These are phyloP conservation scores for Byssothecium circinans DNA, from an alignment of 2,329 filamentous ascomycete species.

Conservation along the genomic window DNA sequence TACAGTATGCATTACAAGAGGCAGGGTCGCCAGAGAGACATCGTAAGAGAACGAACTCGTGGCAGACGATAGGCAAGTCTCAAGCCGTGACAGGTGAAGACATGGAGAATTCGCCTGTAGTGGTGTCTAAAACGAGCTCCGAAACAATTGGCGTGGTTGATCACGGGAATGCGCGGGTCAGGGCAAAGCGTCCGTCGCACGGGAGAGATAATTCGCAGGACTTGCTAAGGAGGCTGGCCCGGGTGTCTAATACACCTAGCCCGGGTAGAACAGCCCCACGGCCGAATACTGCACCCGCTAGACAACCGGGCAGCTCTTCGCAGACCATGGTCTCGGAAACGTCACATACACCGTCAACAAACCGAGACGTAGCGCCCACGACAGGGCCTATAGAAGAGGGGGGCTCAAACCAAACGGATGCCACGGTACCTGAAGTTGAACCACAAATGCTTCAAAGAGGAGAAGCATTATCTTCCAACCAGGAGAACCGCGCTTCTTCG, in stretches of 20 bases:
- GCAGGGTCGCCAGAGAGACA: conserved; percentile 14
- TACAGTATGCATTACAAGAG: conserved; percentile 8
- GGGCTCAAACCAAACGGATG: conserved; percentile 2
- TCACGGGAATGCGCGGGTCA: conserved; percentile 25
- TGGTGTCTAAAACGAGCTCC: conserved; percentile 37
- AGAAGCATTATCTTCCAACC: conserved; percentile 9
- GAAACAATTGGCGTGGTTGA: conserved; percentile 38
- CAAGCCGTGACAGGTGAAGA: conserved; percentile 27
- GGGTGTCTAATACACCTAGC: conserved; percentile 52
- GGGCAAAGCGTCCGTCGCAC: conserved; percentile 31
- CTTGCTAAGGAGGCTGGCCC: conserved; percentile 50
- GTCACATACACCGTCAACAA: neutral
- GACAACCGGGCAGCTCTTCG: conserved; percentile 17
- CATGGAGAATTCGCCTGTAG: conserved; percentile 35
- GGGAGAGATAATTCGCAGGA: conserved; percentile 49
- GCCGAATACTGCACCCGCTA: conserved; percentile 24
- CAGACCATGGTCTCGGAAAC: conserved; percentile 11
- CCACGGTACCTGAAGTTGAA: conserved; percentile 1
- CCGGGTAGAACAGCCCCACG: conserved; percentile 34
- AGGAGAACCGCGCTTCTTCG: conserved; percentile 6
- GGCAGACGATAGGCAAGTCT: conserved; percentile 34
- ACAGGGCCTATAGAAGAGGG: conserved; percentile 3
- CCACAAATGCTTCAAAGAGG: neutral
- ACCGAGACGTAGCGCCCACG: neutral
- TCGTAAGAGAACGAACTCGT: conserved; percentile 31